Conservation (phyloP, 305 asterid species). For the Fraxinus latifolia region DNA sequence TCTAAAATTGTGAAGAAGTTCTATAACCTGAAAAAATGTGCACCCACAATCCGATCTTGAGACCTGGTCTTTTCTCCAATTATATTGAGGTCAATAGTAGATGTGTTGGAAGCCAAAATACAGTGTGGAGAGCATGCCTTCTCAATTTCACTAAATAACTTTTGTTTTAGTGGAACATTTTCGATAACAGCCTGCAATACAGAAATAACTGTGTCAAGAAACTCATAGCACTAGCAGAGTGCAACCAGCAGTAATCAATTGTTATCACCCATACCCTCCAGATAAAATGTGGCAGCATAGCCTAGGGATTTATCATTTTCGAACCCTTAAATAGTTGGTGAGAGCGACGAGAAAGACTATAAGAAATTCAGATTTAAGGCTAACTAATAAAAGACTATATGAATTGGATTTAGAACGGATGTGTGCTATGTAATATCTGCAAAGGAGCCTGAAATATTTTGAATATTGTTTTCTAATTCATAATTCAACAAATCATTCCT, state of each 20-base stretch:
- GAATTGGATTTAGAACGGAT: not conserved
- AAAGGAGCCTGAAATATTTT: not conserved
- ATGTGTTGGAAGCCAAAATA: slow-evolving; percentile 88
- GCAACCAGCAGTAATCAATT: slow-evolving; percentile 10
- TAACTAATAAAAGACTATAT: not conserved
- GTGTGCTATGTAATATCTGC: not conserved
- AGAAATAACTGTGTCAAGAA: slow-evolving; percentile 26
- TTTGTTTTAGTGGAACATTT: slow-evolving; percentile 72
- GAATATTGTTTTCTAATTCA: not conserved
- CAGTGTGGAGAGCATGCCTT: slow-evolving; percentile 87
- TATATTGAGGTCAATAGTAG: slow-evolving; percentile 81
- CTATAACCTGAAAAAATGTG: slow-evolving; percentile 92
- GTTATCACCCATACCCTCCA: not conserved
- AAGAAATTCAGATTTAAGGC: not conserved
- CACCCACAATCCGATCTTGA: slow-evolving; percentile 86
- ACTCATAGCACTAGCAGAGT: slow-evolving; percentile 14
- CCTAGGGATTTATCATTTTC: slow-evolving; percentile 19
- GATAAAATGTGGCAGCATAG: slow-evolving; percentile 11
- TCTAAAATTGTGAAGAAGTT: slow-evolving; percentile 17
- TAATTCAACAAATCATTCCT: not conserved
- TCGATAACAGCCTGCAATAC: slow-evolving; percentile 89
- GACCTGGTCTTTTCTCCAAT: slow-evolving; percentile 74
- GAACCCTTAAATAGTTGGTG: not conserved
- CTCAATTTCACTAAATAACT: slow-evolving; percentile 77
- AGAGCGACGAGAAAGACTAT: not conserved